Evolutionary conservation across 768 basidiomycete genomes (phyloP).

Genomic region (Daedaleopsis nitida): DNA sequence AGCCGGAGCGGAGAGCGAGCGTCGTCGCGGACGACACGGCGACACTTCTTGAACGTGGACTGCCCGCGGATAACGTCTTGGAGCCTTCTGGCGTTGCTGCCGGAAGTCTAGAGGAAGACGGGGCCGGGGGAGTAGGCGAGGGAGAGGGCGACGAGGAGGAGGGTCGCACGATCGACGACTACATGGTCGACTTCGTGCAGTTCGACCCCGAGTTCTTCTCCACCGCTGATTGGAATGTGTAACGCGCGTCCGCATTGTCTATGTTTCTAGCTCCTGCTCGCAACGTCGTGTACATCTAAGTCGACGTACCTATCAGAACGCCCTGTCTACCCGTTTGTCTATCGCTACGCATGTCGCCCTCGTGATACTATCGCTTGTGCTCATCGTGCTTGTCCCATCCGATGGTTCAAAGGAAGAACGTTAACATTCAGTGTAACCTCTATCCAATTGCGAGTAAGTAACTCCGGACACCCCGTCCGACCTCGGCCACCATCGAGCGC

Average conservation of each 20-base stretch:
- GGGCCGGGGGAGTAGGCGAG: conserved; percentile 42
- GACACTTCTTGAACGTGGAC: no score
- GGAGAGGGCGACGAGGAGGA: conserved; percentile 46
- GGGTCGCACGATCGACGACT: conserved; percentile 79
- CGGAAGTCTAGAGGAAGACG: conserved; percentile 26
- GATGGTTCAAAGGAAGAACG: no score
- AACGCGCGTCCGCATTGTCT: not conserved
- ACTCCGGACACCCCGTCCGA: not conserved
- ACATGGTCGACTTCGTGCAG: conserved; percentile 74
- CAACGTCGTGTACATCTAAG: no score
- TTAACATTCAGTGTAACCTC: no score
- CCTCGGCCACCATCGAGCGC: no score
- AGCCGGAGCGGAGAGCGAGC: conserved; percentile 10
- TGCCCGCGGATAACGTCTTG: conserved; percentile 20
- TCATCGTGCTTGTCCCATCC: no score
- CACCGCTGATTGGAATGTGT: conserved; percentile 61
- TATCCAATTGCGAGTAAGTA: no score
- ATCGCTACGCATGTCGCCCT: no score
- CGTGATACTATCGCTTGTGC: no score
- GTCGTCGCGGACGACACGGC: no score
- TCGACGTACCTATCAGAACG: no score
- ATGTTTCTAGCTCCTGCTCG: not conserved
- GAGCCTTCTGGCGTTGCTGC: conserved; percentile 14
- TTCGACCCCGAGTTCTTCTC: conserved; percentile 69
- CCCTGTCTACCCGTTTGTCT: no score